Conservation (phyloP, 495 filamentous ascomycete species). For the Aspergillus campestris region DNA sequence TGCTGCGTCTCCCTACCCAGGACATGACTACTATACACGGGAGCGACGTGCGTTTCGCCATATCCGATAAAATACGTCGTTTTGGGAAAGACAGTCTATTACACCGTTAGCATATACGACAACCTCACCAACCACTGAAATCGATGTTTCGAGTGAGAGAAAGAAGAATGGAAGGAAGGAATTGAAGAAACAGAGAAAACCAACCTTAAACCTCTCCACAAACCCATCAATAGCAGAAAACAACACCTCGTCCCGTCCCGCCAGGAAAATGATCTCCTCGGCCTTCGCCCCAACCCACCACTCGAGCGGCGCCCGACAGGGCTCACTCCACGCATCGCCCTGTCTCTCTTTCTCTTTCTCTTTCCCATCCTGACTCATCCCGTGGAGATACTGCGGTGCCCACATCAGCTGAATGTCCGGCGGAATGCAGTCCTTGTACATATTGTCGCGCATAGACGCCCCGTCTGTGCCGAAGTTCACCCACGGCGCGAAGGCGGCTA, state of each 20-base stretch:
- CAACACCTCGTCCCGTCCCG: conserved; percentile 49
- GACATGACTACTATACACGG: conserved; percentile 16
- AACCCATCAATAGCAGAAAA: conserved; percentile 47
- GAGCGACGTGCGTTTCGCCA: conserved; percentile 29
- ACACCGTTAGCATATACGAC: not conserved
- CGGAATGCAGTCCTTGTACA: conserved; percentile 41
- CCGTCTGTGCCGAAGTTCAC: conserved; percentile 34
- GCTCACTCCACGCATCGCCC: conserved; percentile 50
- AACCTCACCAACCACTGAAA: no score
- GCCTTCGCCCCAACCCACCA: conserved; percentile 48
- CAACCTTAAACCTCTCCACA: conserved; percentile 36
- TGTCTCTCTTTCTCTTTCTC: not conserved
- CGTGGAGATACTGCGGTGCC: conserved; percentile 41
- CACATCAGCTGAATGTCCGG: conserved; percentile 23
- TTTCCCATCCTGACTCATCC: conserved; percentile 19
- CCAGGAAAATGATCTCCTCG: conserved; percentile 41
- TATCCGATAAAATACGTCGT: conserved; percentile 23
- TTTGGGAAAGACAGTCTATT: conserved; percentile 25
- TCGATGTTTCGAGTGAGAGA: no score
- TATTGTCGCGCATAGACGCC: conserved; percentile 35
- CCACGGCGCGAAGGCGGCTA: conserved; percentile 50
- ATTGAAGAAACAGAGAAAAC: conserved; percentile 5
- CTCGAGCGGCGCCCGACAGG: conserved; percentile 34
- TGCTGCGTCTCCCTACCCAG: conserved; percentile 20
- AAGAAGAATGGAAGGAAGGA: not conserved